Base-by-base conservation (phyloP, 306 rosid species). In the Myrica gale region DNA sequence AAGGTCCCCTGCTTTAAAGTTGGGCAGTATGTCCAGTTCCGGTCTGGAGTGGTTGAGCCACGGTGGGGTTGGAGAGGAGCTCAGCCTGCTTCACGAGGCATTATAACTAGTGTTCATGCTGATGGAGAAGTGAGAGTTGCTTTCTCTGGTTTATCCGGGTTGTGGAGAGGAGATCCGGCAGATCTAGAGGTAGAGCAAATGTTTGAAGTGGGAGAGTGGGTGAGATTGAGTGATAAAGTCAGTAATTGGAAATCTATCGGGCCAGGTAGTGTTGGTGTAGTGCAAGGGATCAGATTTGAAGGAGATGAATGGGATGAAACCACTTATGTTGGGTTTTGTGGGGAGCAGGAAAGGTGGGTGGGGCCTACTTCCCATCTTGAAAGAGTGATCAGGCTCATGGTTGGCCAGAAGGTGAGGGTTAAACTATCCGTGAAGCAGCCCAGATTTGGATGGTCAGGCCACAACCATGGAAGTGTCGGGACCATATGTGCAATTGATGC, bases 51-150 rank as follows among this genome's bases (percentile, higher is more conserved):
- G 54, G 82, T 54, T 68, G 97, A 95, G 87, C 99, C 99, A 42
- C 90, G 96, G 80, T 90, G 97, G 93, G 99, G 99, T 20, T 92
- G 99, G 99, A 89, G 97, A 82, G 97, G 97, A 66, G 90, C 97
- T 70, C 92, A 71, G 56, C 89, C 88, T 74, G 87, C 89, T 80
- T 90, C 93, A 41, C 88, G 84, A 53, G 99, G 99, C 46, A 78
- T 92, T 75, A 84, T 95, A 82, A 90, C 97, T 71, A 87, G 87
- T 51, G 90, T 92, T 81, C 97, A 95, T 79, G 91, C 97, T 47
- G 97, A 92, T 79, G 99, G 97, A 68, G 99, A 92, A 84, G 90
- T 92, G 80, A 85, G 96, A 83, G 91, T 95, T 5, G 93, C 92
- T 55, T 87, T 92, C 79, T 88, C 80, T 46, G 91, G 97, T 82